Conservation (phyloP, 73 alveolate genomes). For the Symbiodinium pilosum region DNA sequence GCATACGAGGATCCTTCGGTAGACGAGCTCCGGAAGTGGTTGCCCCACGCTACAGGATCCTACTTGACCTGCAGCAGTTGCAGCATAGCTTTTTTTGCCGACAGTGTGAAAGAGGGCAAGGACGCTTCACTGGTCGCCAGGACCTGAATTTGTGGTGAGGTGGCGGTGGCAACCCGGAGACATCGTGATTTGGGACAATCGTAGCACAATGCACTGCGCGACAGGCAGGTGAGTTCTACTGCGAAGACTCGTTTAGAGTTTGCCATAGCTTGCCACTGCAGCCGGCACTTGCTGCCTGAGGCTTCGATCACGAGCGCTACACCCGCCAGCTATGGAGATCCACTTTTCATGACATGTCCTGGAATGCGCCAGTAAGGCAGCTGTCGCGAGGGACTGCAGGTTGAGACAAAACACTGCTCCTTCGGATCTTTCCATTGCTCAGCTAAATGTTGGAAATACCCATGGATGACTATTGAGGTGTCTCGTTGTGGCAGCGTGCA, state of each 20-base stretch:
- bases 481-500: not conserved
- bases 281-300: not conserved
- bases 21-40: constrained; percentile 55
- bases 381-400: not conserved
- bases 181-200: constrained; percentile 92
- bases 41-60: constrained; percentile 76
- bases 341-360: constrained; percentile 84
- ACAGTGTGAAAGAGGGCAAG: no score
- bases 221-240: constrained; percentile 25
- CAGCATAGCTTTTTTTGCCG: not conserved
- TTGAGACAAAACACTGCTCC: no score
- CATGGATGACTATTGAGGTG: no score
- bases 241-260: not conserved
- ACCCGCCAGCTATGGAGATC: constrained; percentile 91
- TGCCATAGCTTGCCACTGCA: not conserved
- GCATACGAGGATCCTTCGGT: constrained; percentile 86
- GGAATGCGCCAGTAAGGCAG: constrained; percentile 73
- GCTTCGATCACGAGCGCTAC: constrained; percentile 56
- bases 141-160: constrained; percentile 61
- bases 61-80: not conserved
- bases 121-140: not conserved
- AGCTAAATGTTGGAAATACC: no score
- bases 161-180: constrained; percentile 86
- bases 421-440: no score
- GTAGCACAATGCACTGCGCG: constrained; percentile 91